Evolutionary conservation across 768 basidiomycete species (phyloP), one percentile per base, ranked within the genome.

Genomic region (Psilocybe sp.): DNA sequence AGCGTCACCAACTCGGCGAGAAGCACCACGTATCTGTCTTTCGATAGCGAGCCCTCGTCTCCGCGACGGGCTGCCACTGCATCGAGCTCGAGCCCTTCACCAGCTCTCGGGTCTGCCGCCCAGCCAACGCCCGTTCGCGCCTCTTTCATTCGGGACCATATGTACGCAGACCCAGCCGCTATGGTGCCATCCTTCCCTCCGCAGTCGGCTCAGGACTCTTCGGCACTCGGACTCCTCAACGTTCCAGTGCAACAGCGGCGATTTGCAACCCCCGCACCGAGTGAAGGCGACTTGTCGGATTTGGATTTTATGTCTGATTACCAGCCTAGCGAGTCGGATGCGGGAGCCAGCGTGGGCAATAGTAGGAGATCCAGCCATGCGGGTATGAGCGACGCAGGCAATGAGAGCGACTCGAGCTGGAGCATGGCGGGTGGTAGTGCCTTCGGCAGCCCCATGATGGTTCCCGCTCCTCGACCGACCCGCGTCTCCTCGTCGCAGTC

Each of bases 271-370:
- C 46, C 38, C 33, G 38, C 53, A 14, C 51, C 48, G 14, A 50
- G 34, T 18, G 56, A 52, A 20, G 51, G 52, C 36, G 61, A 62
- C 15, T 46, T 61, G 23, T 64, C 60, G 4, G 63, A 64, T 37
- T 36, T 64, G 10, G 63, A 64, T 48, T 55, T 64, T 14, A 50
- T 63, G 53, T 59, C 57, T 3, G 57, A 59, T 23, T 55, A 53
- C 10, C 47, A 47, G 14, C 46, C 49, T 5, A 59, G 57, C 47
- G 57, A 59, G 52, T 16, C 1, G 5, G 40, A 35, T 46, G 36
- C 28, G 11, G 43, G 32, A 18, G 13, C 18, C 5, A 40, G 28
- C 28, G 40, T 28, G n/a, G 28, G 46, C 14, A 28, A 3, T 7
- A 28, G 23, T 7, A 28, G 23, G 23, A 7, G 23, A 7, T 28